Evolutionary conservation across 78 protist genomes (phyloP), one percentile per base, ranked within the genome.

Genomic region (Dictyostelium intermedium): DNA sequence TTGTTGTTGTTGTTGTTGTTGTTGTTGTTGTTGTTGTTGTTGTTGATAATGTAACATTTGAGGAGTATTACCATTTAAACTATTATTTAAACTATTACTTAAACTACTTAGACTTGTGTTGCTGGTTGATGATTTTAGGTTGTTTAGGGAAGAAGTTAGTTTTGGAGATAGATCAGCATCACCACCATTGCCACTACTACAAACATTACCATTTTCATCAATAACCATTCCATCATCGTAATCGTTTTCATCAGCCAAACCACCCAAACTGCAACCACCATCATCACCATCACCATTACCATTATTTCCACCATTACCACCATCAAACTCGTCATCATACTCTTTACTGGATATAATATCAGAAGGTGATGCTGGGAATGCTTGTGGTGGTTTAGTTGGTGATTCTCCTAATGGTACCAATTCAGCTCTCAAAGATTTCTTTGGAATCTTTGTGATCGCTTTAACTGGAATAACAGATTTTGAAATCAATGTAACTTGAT

Each of bases 371-470:
- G 93, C 85, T 16, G 73, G 61, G 35, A 61, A 89, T 47, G 87
- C 80, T 63, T 89, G 93, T 3, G 93, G 93, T 34, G 83, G 93
- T 47, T 89, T 89, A 11, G 74, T 79, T 27, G 72, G 84, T 32
- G 45, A 63, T 61, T 89, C 93, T 7, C 93, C 93, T 1, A 89
- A 32, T 69, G 93, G 93, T 0, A 89, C 93, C 1, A 89, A 77
- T 69, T 89, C 93, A 27, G 93, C 93, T 9, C 93, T 41, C 80
- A 89, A 66, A 13, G 93, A 89, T 56, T 89, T 89, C 86, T 89
- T 89, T 39, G 93, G 93, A 11, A 89, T 89, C 60, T 89, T 89
- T 8, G 93, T 89, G 56, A 89, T 89, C 34, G 93, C 93, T 73
- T 89, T 89, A 41, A 89, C 93, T 3, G 86, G 86, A 34, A 89